A percentile compares a stretch with the other conserved stretches of the same genome.
These are phyloP conservation scores for Leucocoprinus sp. DNA, from an alignment of 768 basidiomycete species.

Conservation along the genomic window DNA sequence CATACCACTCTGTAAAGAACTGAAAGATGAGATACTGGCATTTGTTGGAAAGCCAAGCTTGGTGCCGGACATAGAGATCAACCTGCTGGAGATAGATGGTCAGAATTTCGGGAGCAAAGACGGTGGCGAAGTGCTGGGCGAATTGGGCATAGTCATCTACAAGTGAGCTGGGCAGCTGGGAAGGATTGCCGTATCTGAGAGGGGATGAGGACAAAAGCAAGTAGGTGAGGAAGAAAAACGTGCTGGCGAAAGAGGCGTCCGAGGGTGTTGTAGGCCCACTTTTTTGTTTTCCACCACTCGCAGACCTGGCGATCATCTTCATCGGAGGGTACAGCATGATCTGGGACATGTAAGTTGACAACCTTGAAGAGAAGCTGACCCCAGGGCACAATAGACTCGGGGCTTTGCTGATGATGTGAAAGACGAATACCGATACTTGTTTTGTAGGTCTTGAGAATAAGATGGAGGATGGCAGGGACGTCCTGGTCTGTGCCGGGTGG, in stretches of 20 bases:
- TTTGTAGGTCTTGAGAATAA: slow-evolving; percentile 84
- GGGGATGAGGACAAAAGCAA: too few species aligned
- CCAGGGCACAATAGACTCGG: slow-evolving; percentile 80
- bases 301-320: slow-evolving; percentile 68
- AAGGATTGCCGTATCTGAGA: slow-evolving; percentile 80
- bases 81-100: slow-evolving; percentile 68
- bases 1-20: slow-evolving; percentile 85
- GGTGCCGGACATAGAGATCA: slow-evolving; percentile 64
- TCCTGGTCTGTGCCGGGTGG: slow-evolving; percentile 60
- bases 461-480: slow-evolving; percentile 75
- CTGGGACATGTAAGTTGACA: slow-evolving; percentile 63
- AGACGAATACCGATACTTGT: slow-evolving; percentile 72
- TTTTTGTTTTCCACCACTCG: slow-evolving; percentile 91
- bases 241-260: slow-evolving; percentile 74
- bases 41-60: slow-evolving; percentile 76
- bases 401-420: slow-evolving; percentile 62
- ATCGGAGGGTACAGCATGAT: slow-evolving; percentile 57
- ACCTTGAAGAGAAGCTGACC: slow-evolving; percentile 75
- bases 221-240: slow-evolving; percentile 1
- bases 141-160: slow-evolving; percentile 63
- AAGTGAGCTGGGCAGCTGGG: slow-evolving; percentile 70
- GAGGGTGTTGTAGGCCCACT: slow-evolving; percentile 84
- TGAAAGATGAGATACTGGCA: slow-evolving; percentile 77
- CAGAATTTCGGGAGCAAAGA: slow-evolving; percentile 83
- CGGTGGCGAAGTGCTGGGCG: slow-evolving; percentile 66